Conservation (phyloP, 129 eudicot species). For the Lactuca saligna region DNA sequence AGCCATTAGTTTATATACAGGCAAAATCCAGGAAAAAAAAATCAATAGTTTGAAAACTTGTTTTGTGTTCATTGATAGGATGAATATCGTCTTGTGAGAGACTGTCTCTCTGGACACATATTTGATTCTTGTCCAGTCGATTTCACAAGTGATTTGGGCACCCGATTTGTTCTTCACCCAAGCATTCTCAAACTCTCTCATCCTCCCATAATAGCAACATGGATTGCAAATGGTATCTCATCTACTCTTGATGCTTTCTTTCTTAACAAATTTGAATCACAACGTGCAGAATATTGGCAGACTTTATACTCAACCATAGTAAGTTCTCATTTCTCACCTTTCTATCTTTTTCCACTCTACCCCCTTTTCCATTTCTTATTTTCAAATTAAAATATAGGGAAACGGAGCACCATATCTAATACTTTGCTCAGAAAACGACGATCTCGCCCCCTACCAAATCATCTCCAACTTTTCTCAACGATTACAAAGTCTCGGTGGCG, state of each 20-base stretch:
- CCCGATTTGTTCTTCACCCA: conserved; percentile 74
- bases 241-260: conserved; percentile 74
- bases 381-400: conserved; percentile 38
- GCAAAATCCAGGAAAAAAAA: too few species aligned
- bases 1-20: not conserved
- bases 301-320: conserved; percentile 74
- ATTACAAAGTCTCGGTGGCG: conserved; percentile 70
- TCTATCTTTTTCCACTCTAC: not conserved
- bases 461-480: conserved; percentile 68
- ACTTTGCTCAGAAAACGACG: conserved; percentile 87
- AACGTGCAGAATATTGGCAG: conserved; percentile 98
- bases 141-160: conserved; percentile 85
- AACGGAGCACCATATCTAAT: conserved; percentile 85
- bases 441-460: conserved; percentile 71
- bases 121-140: conserved; percentile 88
- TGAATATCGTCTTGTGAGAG: conserved; percentile 61
- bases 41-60: not conserved
- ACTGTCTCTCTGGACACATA: conserved; percentile 77
- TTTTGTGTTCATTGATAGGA: conserved; percentile 46
- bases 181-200: conserved; percentile 57
- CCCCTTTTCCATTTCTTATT: not conserved
- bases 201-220: conserved; percentile 65
- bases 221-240: conserved; percentile 67
- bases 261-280: conserved; percentile 68
- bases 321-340: conserved; percentile 31